Evolutionary conservation across 257 asterid species (phyloP).

Genomic region (Fraxinus excelsior): DNA sequence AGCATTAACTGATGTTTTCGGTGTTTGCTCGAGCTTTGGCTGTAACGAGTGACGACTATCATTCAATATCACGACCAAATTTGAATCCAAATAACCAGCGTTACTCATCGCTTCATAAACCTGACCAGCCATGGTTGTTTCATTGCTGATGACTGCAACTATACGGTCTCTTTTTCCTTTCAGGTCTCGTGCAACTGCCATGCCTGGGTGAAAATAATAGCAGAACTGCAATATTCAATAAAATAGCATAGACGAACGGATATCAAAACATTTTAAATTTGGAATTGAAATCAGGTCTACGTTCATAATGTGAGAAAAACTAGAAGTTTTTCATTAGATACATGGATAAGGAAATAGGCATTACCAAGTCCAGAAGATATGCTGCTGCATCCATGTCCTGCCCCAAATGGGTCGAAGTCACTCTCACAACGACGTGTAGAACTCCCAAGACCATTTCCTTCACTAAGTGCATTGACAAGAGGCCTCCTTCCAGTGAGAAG

Average conservation of each 20-base stretch:
- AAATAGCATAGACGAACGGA: background rate
- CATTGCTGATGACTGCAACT: constrained; percentile 87
- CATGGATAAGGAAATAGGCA: constrained; percentile 9
- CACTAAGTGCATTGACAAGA: constrained; percentile 29
- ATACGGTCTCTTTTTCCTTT: constrained; percentile 76
- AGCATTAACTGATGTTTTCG: constrained; percentile 65
- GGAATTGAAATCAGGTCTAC: background rate
- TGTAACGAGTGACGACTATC: constrained; percentile 73
- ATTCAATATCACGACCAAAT: constrained; percentile 78
- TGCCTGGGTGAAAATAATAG: constrained; percentile 44
- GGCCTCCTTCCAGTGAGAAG: constrained; percentile 89
- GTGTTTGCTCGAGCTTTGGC: constrained; percentile 71
- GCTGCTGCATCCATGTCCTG: constrained; percentile 94
- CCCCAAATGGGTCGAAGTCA: constrained; percentile 60
- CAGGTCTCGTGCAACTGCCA: constrained; percentile 93
- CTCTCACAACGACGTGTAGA: constrained; percentile 42
- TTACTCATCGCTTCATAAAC: constrained; percentile 95
- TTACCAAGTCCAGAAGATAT: constrained; percentile 95
- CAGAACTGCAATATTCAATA: constrained; percentile 2
- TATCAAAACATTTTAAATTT: constrained; percentile 5
- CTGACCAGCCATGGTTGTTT: constrained; percentile 88
- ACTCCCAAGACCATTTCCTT: constrained; percentile 38
- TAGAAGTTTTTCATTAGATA: constrained; percentile 10
- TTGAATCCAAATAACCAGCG: constrained; percentile 88
- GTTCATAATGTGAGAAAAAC: constrained; percentile 7